Base-by-base conservation (phyloP, 2,329 filamentous ascomycete species). In the Hypoxylon rubiginosum region DNA sequence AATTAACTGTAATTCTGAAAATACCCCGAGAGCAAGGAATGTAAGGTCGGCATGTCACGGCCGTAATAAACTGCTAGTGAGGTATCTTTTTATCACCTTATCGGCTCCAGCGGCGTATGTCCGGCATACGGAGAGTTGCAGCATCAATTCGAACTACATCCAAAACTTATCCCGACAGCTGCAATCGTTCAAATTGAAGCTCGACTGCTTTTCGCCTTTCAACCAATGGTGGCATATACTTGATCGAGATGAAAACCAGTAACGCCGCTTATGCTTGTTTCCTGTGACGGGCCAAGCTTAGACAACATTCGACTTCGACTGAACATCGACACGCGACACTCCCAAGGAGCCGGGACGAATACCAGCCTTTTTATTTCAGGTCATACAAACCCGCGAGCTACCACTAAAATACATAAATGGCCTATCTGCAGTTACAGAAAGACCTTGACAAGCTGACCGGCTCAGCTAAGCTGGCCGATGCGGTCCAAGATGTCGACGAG, bases 401-500 rank as follows among this genome's bases (percentile, higher is more conserved):
- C 46, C 26, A 70, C 56, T 71, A 4, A 79, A 79, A 78, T 71
- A 76, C 62, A 72, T 71, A 75, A 54, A 85, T 82, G 75, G 82
- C 83, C 24, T 84, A 88, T 74, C 79, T 81, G 60, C 79, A 81
- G 30, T 79, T 97, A 70, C 86, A 92, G 78, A 89, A 89, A 73
- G 93, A 97, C 76, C 87, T 96, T 71, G 86, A 89, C 71, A 88
- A 89, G 73, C 88, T 97, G 65, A 87, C 88, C 73, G 89, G 86
- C 76, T 89, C 87, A 68, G 88, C 90, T 32, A 91, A 90, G 75
- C 86, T 94, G 48, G 86, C 86, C 3, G 87, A 91, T 60, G 90
- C 90, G 41, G 89, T 97, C 62, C 82, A 88, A 34, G 90, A 97
- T 84, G 91, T 97, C 17, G 93, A 98, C 77, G 87, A 88, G 64